Conservation (phyloP, 768 basidiomycete species). For the Xanthoconium purpureum region DNA sequence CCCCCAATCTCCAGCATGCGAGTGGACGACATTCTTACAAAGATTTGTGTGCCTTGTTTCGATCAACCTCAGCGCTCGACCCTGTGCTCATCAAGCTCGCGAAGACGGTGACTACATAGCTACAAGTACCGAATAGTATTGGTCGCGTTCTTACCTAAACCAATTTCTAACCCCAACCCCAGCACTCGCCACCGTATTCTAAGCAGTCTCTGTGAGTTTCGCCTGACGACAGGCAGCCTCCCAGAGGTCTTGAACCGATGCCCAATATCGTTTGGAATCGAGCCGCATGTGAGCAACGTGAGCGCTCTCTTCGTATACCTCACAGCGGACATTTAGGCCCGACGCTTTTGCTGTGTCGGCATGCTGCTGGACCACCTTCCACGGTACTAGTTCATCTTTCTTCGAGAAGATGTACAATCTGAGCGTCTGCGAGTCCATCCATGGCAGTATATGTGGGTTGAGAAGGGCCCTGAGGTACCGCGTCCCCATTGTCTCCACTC, state of each 20-base stretch:
- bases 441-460: conserved; percentile 29
- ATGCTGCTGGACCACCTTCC: conserved; percentile 26
- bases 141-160: too few relatives aligned
- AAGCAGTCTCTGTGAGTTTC: background rate
- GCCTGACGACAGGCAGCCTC: conserved; percentile 6
- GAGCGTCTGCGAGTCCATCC: conserved; percentile 31
- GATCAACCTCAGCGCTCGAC: too few relatives aligned
- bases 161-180: too few relatives aligned
- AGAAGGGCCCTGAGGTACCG: conserved; percentile 13
- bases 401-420: conserved; percentile 37
- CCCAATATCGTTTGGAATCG: conserved; percentile 31
- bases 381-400: conserved; percentile 31
- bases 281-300: conserved; percentile 35
- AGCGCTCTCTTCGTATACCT: conserved; percentile 33
- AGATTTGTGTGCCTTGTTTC: too few relatives aligned
- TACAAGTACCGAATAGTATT: too few relatives aligned
- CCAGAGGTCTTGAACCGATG: conserved; percentile 23
- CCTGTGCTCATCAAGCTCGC: too few relatives aligned
- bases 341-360: conserved; percentile 18
- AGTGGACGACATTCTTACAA: too few relatives aligned
- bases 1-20: too few relatives aligned
- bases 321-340: conserved; percentile 27
- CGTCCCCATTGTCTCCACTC: conserved; percentile 9
- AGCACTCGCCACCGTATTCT: too few relatives aligned
- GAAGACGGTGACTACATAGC: too few relatives aligned